Percentiles rank a stretch among this genome's conserved stretches.
These are phyloP conservation scores for Erythrophleum fordii DNA, from an alignment of 306 rosid genomes.

Conservation along the genomic window DNA sequence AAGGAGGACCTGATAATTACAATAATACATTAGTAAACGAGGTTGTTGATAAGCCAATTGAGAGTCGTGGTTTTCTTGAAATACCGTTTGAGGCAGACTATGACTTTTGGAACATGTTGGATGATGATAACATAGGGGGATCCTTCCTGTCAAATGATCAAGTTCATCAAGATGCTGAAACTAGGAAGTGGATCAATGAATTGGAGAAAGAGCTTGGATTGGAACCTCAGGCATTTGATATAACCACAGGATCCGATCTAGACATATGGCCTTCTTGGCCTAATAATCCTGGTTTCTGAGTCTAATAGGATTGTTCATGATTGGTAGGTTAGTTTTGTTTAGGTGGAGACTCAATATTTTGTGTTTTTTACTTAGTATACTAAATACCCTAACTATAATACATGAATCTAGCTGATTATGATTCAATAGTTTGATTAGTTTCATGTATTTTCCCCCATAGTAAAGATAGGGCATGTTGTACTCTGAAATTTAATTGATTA, in stretches of 20 bases:
- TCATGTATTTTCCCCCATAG: neutral
- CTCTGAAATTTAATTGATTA: slow-evolving; percentile 6
- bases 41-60: slow-evolving; percentile 44
- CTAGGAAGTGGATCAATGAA: slow-evolving; percentile 53
- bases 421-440: slow-evolving; percentile 30
- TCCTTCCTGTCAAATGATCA: slow-evolving; percentile 33
- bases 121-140: slow-evolving; percentile 34
- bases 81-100: slow-evolving; percentile 60
- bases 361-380: slow-evolving; percentile 1
- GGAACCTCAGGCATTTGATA: slow-evolving; percentile 40
- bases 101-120: slow-evolving; percentile 76
- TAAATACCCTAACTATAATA: neutral
- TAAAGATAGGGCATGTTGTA: slow-evolving; percentile 34
- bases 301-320: slow-evolving; percentile 15
- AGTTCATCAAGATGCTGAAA: slow-evolving; percentile 36
- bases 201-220: slow-evolving; percentile 70
- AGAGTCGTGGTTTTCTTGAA: slow-evolving; percentile 1
- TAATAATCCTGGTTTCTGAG: slow-evolving; percentile 35
- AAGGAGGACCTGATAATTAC: neutral
- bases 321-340: neutral
- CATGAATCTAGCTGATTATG: slow-evolving; percentile 32
- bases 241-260: slow-evolving; percentile 28
- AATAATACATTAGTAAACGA: slow-evolving; percentile 37
- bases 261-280: slow-evolving; percentile 50
- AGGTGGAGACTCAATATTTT: slow-evolving; percentile 18